A percentile compares a stretch with the other conserved stretches of the same genome.
These are phyloP conservation scores for Geotrichum reessii DNA, from an alignment of 1,139 yeast genomes.

Conservation along the genomic window DNA sequence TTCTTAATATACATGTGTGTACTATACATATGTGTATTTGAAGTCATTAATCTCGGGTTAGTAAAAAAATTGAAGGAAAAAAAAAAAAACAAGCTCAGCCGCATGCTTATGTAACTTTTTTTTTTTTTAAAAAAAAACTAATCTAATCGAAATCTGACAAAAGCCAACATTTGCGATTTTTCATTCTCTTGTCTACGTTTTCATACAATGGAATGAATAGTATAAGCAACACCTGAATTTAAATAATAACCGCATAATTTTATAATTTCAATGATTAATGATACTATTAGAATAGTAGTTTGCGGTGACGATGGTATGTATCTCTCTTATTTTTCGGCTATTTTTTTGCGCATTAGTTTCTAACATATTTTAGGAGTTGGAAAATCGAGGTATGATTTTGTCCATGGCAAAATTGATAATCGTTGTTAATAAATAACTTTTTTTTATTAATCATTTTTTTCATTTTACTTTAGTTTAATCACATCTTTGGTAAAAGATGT, in stretches of 20 bases:
- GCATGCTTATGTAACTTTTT: background rate
- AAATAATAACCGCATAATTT: background rate
- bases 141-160: background rate
- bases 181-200: background rate
- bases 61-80: background rate
- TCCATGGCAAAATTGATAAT: conserved; percentile 27
- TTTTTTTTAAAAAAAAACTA: background rate
- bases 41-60: background rate
- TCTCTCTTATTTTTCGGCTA: background rate
- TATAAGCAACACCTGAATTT: background rate
- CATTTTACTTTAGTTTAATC: conserved; percentile 45
- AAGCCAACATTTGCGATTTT: background rate
- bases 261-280: conserved; percentile 23
- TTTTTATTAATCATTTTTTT: background rate
- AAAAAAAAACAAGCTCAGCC: background rate
- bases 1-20: background rate
- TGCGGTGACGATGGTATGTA: conserved; percentile 82
- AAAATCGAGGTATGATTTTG: conserved; percentile 44
- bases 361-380: conserved; percentile 53
- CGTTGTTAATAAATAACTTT: conserved; percentile 3
- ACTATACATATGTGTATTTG: background rate
- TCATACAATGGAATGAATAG: background rate
- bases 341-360: background rate
- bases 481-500: conserved; percentile 76
- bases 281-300: conserved; percentile 64